Evolutionary conservation across 495 filamentous ascomycete species (phyloP).

Genomic region (Penicillium subrubescens): DNA sequence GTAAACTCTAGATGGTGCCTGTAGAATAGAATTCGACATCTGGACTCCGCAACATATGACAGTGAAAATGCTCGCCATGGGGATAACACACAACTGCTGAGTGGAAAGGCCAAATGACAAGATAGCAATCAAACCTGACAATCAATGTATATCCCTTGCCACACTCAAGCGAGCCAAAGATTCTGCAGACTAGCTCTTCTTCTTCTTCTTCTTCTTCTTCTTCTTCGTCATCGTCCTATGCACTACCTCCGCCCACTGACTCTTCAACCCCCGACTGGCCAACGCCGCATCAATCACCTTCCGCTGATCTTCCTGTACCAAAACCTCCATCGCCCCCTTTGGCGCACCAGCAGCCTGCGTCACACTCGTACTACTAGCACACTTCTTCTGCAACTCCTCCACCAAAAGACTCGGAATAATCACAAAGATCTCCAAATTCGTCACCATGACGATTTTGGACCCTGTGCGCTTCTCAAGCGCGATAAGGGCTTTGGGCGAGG

Average conservation of each 20-base stretch:
- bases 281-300: constrained; percentile 62
- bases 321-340: constrained; percentile 67
- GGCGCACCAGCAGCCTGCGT: constrained; percentile 62
- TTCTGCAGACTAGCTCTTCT: constrained; percentile 27
- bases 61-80: too few relatives aligned
- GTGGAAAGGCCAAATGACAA: too few relatives aligned
- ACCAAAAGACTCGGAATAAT: constrained; percentile 63
- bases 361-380: constrained; percentile 70
- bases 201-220: constrained; percentile 76
- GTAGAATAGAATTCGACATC: too few relatives aligned
- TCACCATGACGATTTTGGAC: constrained; percentile 68
- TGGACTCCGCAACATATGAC: too few relatives aligned
- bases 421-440: constrained; percentile 64
- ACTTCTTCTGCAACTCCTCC: constrained; percentile 71
- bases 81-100: too few relatives aligned
- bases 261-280: constrained; percentile 58
- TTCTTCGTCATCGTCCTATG: too few relatives aligned
- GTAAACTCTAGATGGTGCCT: background rate
- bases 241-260: constrained; percentile 62
- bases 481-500: constrained; percentile 60
- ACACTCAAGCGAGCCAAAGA: too few relatives aligned
- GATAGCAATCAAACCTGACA: too few relatives aligned
- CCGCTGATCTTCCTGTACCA: constrained; percentile 70
- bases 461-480: constrained; percentile 65
- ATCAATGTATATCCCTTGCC: too few relatives aligned